Percentiles rank a stretch among this genome's conserved stretches.
These are phyloP conservation scores for Lentinula guzmanii DNA, from an alignment of 768 basidiomycete genomes.

Conservation along the genomic window DNA sequence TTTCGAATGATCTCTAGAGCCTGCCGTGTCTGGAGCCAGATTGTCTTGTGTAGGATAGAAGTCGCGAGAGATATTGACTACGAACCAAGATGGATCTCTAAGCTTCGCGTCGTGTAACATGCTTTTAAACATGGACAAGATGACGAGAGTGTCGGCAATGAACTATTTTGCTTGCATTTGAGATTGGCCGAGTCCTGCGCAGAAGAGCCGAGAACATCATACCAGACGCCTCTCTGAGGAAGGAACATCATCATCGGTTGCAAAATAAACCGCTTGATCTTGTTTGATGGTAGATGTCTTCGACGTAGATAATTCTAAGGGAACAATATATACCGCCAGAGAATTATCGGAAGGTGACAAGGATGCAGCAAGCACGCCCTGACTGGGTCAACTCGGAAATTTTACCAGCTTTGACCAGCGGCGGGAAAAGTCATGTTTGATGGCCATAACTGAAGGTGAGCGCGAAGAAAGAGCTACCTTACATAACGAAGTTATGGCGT, in stretches of 20 bases:
- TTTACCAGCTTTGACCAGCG: slow-evolving; percentile 48
- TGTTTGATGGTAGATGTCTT: slow-evolving; percentile 11
- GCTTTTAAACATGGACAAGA: background rate
- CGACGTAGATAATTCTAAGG: slow-evolving; percentile 20
- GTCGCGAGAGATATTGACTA: background rate
- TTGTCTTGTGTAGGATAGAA: background rate
- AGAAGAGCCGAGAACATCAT: background rate
- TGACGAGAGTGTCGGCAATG: background rate
- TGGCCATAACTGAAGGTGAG: background rate
- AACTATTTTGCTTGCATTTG: background rate
- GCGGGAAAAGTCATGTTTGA: slow-evolving; percentile 45
- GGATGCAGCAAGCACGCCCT: slow-evolving; percentile 49
- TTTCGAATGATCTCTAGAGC: slow-evolving; percentile 51
- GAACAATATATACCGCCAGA: slow-evolving; percentile 48
- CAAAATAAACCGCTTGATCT: slow-evolving; percentile 59
- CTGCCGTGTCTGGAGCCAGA: slow-evolving; percentile 48
- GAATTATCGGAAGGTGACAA: slow-evolving; percentile 60
- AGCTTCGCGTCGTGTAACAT: slow-evolving; percentile 17
- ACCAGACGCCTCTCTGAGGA: slow-evolving; percentile 53
- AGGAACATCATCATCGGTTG: slow-evolving; percentile 45
- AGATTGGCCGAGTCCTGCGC: slow-evolving; percentile 32
- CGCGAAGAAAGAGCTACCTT: too few species aligned
- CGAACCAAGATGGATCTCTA: slow-evolving; percentile 41
- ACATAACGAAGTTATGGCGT: too few species aligned
- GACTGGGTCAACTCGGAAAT: slow-evolving; percentile 44